These are phyloP conservation scores for Vaccinium corymbosum DNA, from an alignment of 148 eudicot species.

Conservation along the genomic window DNA sequence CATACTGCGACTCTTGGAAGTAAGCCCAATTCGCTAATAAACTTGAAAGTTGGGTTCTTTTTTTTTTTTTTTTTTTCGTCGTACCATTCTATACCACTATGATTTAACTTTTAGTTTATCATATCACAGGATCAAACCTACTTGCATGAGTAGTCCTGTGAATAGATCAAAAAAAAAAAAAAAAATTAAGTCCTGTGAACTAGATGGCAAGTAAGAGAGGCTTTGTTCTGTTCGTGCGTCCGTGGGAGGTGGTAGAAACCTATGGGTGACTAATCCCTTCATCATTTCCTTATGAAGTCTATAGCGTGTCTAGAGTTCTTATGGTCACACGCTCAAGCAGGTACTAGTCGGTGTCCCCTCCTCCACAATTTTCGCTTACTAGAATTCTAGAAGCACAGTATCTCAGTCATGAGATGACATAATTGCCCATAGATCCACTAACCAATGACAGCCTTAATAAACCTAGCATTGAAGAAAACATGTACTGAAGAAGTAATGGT, in stretches of 20 bases:
- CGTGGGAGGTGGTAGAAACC: not conserved
- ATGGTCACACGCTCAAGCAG: too few relatives aligned
- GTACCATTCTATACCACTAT: too few relatives aligned
- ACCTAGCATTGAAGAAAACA: not conserved
- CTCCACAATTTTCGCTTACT: not conserved
- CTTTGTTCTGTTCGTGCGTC: not conserved
- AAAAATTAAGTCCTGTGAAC: too few relatives aligned
- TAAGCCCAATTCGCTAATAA: too few relatives aligned
- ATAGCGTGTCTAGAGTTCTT: not conserved
- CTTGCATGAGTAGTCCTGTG: too few relatives aligned
- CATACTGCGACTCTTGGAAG: too few relatives aligned
- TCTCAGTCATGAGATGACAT: not conserved
- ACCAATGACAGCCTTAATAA: not conserved
- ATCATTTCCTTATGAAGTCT: not conserved
- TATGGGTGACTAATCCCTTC: not conserved
- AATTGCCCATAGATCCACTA: not conserved
- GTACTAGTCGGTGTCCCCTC: not conserved
- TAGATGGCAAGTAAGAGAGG: not conserved
- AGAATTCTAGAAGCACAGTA: not conserved
- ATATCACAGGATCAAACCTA: too few relatives aligned
- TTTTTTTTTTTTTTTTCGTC: too few relatives aligned
- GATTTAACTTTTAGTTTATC: too few relatives aligned
- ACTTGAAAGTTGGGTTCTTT: too few relatives aligned
- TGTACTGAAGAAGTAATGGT: not conserved
- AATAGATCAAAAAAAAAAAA: too few relatives aligned